Conservation (phyloP, 1,284 basidiomycete genomes). For the Exobasidium cylindrosporum region DNA sequence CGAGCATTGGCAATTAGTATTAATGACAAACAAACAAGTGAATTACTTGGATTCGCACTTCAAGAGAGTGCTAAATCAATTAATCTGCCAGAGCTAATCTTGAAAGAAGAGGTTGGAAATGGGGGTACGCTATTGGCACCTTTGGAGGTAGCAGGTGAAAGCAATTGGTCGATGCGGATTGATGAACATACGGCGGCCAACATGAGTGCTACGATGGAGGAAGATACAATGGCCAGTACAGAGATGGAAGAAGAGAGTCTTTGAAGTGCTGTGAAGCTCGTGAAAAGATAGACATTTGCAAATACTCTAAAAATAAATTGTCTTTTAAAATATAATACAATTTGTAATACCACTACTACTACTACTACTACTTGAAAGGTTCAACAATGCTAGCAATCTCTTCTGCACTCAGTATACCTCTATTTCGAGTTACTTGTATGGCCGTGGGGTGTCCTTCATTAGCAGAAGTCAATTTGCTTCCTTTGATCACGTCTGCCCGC, state of each 20-base stretch:
- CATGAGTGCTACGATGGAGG: not conserved
- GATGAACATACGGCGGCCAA: not conserved
- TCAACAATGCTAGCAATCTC: slow-evolving; percentile 5
- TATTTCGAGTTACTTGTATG: not conserved
- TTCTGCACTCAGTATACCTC: slow-evolving; percentile 1
- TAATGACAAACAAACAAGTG: slow-evolving; percentile 27
- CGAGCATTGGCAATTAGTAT: slow-evolving; percentile 22
- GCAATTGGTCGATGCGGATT: not conserved
- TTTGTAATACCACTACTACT: not conserved
- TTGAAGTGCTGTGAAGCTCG: not conserved
- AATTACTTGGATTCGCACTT: slow-evolving; percentile 35
- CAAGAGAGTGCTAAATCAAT: slow-evolving; percentile 23
- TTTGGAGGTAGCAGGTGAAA: not conserved
- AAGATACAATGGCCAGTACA: not conserved
- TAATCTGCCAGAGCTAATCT: not conserved
- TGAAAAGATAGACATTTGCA: too few species aligned
- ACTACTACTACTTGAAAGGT: not conserved
- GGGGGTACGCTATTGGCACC: not conserved
- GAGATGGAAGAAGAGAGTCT: not conserved
- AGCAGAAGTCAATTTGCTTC: too few species aligned
- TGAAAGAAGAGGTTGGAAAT: not conserved
- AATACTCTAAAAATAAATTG: not conserved
- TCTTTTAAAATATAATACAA: slow-evolving; percentile 1
- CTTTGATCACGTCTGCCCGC: slow-evolving; percentile 23
- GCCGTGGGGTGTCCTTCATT: not conserved